Evolutionary conservation across 2,329 filamentous ascomycete genomes (phyloP).

Genomic region (Geoglossum cookeanum): DNA sequence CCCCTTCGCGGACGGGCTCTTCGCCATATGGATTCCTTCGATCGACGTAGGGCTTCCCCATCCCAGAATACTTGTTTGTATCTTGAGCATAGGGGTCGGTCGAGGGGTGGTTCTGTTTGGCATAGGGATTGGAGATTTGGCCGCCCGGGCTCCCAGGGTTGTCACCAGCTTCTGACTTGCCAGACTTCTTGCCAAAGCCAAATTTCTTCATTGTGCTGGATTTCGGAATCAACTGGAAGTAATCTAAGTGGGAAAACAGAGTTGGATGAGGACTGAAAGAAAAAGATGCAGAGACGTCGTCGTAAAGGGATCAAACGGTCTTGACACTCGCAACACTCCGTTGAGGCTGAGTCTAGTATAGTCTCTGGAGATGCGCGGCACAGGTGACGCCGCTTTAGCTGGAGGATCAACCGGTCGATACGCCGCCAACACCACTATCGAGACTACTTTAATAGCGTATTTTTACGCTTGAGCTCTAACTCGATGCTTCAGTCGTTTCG

Average conservation of each 20-base stretch:
- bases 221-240: background rate
- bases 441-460: no score
- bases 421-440: background rate
- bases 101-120: conserved; percentile 11
- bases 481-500: background rate
- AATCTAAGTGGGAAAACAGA: background rate
- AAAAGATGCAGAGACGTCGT: conserved; percentile 7
- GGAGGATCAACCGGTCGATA: background rate
- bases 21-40: conserved; percentile 12
- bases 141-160: conserved; percentile 24
- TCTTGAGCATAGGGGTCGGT: conserved; percentile 4
- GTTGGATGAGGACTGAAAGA: background rate
- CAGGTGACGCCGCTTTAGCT: conserved; percentile 1
- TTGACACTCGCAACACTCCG: background rate
- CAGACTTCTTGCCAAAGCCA: conserved; percentile 36
- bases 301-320: conserved; percentile 14
- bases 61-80: background rate
- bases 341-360: background rate
- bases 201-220: conserved; percentile 36
- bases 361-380: no score
- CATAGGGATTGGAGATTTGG: conserved; percentile 14
- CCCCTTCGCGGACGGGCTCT: background rate
- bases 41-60: conserved; percentile 18
- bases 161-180: conserved; percentile 27
- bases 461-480: background rate